A percentile compares a stretch with the other conserved stretches of the same genome.
Conservation (phyloP, 192 early-diverging fungal species). For the Phycomyces blakesleeanus region DNA sequence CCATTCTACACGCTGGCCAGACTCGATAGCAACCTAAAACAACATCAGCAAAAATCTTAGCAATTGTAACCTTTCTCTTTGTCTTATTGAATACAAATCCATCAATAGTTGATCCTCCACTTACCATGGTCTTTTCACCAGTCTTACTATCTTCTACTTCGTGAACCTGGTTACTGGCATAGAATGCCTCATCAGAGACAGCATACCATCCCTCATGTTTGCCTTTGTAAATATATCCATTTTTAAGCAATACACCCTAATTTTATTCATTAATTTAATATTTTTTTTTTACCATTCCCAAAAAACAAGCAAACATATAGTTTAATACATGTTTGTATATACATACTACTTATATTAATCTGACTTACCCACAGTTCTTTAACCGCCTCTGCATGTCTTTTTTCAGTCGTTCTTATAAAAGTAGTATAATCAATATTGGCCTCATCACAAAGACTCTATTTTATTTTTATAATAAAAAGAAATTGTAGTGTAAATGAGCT, state of each 20-base stretch:
- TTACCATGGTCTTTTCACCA: conserved; percentile 47
- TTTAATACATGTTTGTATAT: too few species aligned
- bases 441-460: conserved; percentile 57
- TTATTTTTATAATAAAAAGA: conserved; percentile 1
- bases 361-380: conserved; percentile 67
- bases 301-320: not conserved
- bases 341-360: not conserved
- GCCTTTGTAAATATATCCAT: conserved; percentile 88
- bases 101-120: not conserved
- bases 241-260: conserved; percentile 55
- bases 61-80: not conserved
- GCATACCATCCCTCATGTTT: conserved; percentile 92
- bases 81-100: too few species aligned
- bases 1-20: conserved; percentile 86
- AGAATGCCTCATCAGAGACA: conserved; percentile 93
- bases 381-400: conserved; percentile 68
- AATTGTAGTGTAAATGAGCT: conserved; percentile 6
- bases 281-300: not conserved
- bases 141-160: conserved; percentile 51
- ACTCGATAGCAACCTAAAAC: conserved; percentile 65
- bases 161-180: conserved; percentile 69
- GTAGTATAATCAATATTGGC: conserved; percentile 77
- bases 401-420: conserved; percentile 85
- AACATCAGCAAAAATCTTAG: not conserved
- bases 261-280: not conserved